Evolutionary conservation across 2,329 filamentous ascomycete genomes (phyloP).

Genomic region (Golovinomyces cichoracearum): DNA sequence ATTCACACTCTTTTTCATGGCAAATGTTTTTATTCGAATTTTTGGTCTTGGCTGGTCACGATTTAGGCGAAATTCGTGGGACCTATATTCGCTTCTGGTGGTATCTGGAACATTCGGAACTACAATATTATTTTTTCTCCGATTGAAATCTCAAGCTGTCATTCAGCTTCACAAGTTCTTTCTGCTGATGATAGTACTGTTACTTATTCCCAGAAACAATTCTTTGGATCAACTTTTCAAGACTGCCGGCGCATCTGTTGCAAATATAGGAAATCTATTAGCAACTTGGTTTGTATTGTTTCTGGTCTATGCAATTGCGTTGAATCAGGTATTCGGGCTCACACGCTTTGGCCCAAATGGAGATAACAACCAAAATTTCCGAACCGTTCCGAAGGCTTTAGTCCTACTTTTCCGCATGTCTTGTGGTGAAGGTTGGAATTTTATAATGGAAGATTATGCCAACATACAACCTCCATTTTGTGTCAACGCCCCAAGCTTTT

Average conservation of each 20-base stretch:
- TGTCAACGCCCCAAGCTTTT: conserved; percentile 45
- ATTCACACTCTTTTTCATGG: conserved; percentile 59
- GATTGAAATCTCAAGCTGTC: conserved; percentile 32
- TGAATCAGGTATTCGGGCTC: conserved; percentile 86
- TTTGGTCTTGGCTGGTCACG: conserved; percentile 74
- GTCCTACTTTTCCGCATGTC: conserved; percentile 85
- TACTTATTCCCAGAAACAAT: conserved; percentile 88
- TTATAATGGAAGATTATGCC: conserved; percentile 89
- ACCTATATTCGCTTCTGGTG: conserved; percentile 60
- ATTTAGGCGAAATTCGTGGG: conserved; percentile 85
- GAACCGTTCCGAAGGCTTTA: conserved; percentile 76
- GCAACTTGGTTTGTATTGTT: conserved; percentile 97
- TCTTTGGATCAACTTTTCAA: conserved; percentile 96
- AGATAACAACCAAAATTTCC: conserved; percentile 63
- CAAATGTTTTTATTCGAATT: conserved; percentile 62
- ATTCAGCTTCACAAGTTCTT: conserved; percentile 79
- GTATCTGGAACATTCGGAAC: conserved; percentile 62
- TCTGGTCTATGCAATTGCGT: conserved; percentile 80
- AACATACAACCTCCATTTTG: conserved; percentile 56
- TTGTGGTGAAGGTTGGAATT: conserved; percentile 87
- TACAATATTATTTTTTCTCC: conserved; percentile 45
- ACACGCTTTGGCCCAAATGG: conserved; percentile 60
- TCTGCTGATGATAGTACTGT: conserved; percentile 63
- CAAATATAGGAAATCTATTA: conserved; percentile 68
- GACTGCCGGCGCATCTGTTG: conserved; percentile 79